Evolutionary conservation across 1,284 basidiomycete genomes (phyloP).

Genomic region (Boletus subluridellus): DNA sequence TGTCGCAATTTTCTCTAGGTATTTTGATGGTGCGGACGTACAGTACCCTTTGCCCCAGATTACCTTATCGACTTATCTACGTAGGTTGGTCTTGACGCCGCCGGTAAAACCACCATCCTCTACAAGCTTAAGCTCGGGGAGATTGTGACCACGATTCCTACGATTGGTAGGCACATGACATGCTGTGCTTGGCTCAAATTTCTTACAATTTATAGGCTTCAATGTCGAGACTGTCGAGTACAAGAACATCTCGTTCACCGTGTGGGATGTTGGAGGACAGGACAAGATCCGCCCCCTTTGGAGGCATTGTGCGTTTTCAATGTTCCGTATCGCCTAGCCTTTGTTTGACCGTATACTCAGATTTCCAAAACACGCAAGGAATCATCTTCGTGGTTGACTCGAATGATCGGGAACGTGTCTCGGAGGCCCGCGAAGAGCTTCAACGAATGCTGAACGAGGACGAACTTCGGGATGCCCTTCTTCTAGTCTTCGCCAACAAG

Average conservation of each 20-base stretch:
- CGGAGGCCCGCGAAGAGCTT: constrained; percentile 98
- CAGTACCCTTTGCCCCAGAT: constrained; percentile 12
- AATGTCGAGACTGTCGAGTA: constrained; percentile 96
- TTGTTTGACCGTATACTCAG: constrained; percentile 43
- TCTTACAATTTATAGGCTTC: constrained; percentile 66
- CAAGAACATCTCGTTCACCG: constrained; percentile 90
- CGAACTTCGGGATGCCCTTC: constrained; percentile 96
- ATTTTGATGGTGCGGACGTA: constrained; percentile 62
- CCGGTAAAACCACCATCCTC: constrained; percentile 96
- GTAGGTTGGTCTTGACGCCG: constrained; percentile 95
- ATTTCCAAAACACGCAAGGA: constrained; percentile 99
- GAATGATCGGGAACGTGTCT: constrained; percentile 99
- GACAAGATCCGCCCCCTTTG: constrained; percentile 89
- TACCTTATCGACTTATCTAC: constrained; percentile 2
- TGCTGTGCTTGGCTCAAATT: constrained; percentile 8
- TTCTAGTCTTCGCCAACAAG: constrained; percentile 99
- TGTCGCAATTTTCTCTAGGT: constrained; percentile 45
- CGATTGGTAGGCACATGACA: constrained; percentile 74
- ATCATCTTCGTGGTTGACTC: constrained; percentile 99
- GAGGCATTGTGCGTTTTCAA: constrained; percentile 86
- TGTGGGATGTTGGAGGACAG: constrained; percentile 88
- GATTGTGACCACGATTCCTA: constrained; percentile 99
- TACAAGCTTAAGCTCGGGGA: constrained; percentile 99
- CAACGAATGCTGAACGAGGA: constrained; percentile 99
- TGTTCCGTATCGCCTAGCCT: constrained; percentile 23